Conservation (phyloP, 176 grass and related monocot genomes). For the Oryza punctata region DNA sequence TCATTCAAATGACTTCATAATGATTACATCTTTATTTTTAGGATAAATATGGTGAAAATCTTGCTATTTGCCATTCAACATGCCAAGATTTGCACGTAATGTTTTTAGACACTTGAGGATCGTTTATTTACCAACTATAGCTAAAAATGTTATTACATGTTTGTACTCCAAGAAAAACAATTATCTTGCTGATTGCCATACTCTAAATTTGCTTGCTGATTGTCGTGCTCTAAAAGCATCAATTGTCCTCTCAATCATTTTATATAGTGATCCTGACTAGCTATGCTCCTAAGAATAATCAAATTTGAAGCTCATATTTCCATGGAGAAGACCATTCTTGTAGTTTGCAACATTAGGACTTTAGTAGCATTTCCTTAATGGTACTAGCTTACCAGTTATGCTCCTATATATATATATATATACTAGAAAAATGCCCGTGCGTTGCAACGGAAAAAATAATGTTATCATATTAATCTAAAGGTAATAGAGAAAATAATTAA, state of each 20-base stretch:
- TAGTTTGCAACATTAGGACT: neutral
- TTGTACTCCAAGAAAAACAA: neutral
- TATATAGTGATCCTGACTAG: neutral
- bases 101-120: neutral
- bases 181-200: neutral
- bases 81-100: neutral
- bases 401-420: too few species aligned
- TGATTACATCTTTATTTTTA: neutral
- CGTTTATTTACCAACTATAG: neutral
- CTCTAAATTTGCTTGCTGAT: neutral
- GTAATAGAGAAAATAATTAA: too few species aligned
- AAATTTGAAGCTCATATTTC: neutral
- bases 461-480: too few species aligned
- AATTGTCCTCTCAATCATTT: neutral
- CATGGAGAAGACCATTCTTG: neutral
- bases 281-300: neutral
- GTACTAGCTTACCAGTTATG: neutral
- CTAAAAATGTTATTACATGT: neutral
- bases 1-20: constrained; percentile 12
- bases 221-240: neutral
- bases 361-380: neutral
- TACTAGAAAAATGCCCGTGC: too few species aligned
- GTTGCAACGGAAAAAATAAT: too few species aligned
- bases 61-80: constrained; percentile 11
- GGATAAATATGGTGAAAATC: constrained; percentile 22